Evolutionary conservation across 2,329 filamentous ascomycete species (phyloP), one percentile per base, ranked within the genome.

Genomic region (Colletotrichum orbiculare): DNA sequence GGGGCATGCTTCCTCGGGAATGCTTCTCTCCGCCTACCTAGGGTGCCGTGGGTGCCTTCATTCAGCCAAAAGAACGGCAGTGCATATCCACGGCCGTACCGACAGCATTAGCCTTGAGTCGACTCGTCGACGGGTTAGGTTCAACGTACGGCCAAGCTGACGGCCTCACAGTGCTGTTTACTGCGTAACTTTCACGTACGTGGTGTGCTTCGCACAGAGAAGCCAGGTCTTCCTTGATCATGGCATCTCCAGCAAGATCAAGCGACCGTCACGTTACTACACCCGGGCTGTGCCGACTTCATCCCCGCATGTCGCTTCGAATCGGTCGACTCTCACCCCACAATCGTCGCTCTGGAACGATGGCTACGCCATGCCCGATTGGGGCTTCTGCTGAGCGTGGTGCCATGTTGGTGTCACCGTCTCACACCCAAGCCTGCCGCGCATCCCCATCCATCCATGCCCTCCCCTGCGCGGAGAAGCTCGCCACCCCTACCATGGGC

Each of bases 321-420:
- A 56, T 65, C 58, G 62, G 62, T 62, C 62, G 62, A 65, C 58
- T 62, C 25, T 65, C 62, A 65, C 62, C 62, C 62, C 62, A 65
- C 62, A 65, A 65, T 65, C 58, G 58, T 55, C 62, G 47, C 58
- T 53, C 58, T 65, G 58, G 62, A 38, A 62, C 62, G 62, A 65
- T 62, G 57, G 52, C 62, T 41, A 42, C 62, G 47, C 62, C 62
- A 65, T 62, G 52, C 62, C 62, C 37, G 42, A 48, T 62, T 65
- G 52, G 58, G 52, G 58, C 52, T n/a, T 41, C 17, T 53, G 50
- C 62, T 62, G 52, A 53, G 46, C 52, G 58, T 65, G 62, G 62
- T 65, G 62, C 62, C 45, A 65, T 65, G 52, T 13, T 65, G 62
- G 48, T 60, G 57, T 41, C 43, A 45, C n/a, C 11, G 11, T 17